These are phyloP conservation scores for Gymnopus androsaceus DNA, from an alignment of 1,284 basidiomycete genomes.

Conservation along the genomic window DNA sequence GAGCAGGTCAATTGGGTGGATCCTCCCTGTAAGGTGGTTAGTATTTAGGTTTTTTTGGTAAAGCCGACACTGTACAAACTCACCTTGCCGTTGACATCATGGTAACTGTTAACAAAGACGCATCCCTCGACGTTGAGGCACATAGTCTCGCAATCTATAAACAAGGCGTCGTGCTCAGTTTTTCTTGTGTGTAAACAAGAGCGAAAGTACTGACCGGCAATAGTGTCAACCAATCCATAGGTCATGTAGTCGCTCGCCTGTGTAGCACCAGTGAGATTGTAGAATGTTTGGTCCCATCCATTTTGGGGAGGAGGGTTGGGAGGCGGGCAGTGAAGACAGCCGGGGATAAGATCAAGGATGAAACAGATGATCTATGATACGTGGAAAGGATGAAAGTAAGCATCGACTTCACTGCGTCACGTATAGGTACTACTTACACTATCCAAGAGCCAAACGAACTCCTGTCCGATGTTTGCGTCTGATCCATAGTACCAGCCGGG, in stretches of 20 bases:
- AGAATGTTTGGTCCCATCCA: slow-evolving; percentile 41
- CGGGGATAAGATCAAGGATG: slow-evolving; percentile 34
- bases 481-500: slow-evolving; percentile 46
- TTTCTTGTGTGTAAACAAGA: not conserved
- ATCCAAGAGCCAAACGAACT: slow-evolving; percentile 33
- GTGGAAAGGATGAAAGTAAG: not conserved
- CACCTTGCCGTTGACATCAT: slow-evolving; percentile 47
- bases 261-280: slow-evolving; percentile 41
- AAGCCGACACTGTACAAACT: not conserved
- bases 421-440: slow-evolving; percentile 24
- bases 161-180: not conserved
- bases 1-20: slow-evolving; percentile 25
- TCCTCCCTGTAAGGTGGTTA: slow-evolving; percentile 12
- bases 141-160: slow-evolving; percentile 43
- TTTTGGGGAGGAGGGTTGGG: slow-evolving; percentile 28
- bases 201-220: slow-evolving; percentile 32
- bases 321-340: slow-evolving; percentile 38
- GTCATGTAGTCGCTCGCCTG: slow-evolving; percentile 44
- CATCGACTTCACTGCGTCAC: not conserved
- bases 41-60: not conserved
- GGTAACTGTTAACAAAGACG: slow-evolving; percentile 48
- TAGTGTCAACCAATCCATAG: slow-evolving; percentile 46
- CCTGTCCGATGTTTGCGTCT: slow-evolving; percentile 25
- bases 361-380: slow-evolving; percentile 42
- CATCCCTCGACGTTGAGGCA: slow-evolving; percentile 42